phyloP scores from a whole-genome alignment of 2,329 filamentous ascomycete species.

The Aspergillus sp. region DNA sequence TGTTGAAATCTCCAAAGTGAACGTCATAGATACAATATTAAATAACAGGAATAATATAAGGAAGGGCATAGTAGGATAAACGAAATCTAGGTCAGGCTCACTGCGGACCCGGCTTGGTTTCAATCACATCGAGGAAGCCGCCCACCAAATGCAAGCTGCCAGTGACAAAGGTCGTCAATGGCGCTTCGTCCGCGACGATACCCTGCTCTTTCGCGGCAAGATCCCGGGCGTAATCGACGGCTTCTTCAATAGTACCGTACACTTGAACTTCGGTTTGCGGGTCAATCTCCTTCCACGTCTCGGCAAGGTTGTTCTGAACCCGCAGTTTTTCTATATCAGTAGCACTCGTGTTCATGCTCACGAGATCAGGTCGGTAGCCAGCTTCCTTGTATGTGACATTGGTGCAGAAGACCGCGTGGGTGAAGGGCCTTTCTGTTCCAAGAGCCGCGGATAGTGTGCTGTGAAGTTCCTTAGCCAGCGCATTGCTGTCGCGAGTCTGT shows the following conservation, averaged over 20 bases:
- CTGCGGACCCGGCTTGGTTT: slow-evolving; percentile 33
- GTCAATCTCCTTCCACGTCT: slow-evolving; percentile 53
- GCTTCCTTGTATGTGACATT: slow-evolving; percentile 61
- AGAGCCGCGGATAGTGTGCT: slow-evolving; percentile 44
- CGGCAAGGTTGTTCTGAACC: slow-evolving; percentile 62
- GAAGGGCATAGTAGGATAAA: no score
- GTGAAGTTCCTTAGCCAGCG: slow-evolving; percentile 59
- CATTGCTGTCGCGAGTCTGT: slow-evolving; percentile 69
- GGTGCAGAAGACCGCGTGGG: slow-evolving; percentile 71
- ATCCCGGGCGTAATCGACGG: slow-evolving; percentile 52
- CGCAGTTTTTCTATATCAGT: slow-evolving; percentile 52
- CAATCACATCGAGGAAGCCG: slow-evolving; percentile 66
- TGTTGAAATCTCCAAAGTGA: no score
- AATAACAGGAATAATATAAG: no score
- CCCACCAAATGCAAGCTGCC: slow-evolving; percentile 82
- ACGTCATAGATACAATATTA: no score
- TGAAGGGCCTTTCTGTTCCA: slow-evolving; percentile 49
- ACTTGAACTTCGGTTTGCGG: slow-evolving; percentile 50
- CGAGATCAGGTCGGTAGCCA: slow-evolving; percentile 58
- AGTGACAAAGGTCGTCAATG: slow-evolving; percentile 64
- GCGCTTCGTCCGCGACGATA: slow-evolving; percentile 28
- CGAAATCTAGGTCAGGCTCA: neutral
- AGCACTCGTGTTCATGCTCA: slow-evolving; percentile 55
- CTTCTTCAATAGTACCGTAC: slow-evolving; percentile 61
- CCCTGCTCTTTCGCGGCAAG: slow-evolving; percentile 32